Conservation (phyloP, 1,284 basidiomycete species). For the Naganishia liquefaciens region DNA sequence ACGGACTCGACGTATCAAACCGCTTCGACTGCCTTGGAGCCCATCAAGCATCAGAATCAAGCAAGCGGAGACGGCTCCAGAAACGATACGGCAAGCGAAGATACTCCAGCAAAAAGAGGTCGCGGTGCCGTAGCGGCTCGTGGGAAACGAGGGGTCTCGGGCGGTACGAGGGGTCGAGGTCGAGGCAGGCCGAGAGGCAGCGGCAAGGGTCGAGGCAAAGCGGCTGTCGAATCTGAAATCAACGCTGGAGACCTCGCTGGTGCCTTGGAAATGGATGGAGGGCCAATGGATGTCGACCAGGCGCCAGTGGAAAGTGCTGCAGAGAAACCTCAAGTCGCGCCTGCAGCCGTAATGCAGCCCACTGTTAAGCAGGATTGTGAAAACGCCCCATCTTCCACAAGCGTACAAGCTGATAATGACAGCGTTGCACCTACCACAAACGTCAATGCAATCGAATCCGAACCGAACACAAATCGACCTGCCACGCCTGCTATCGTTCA, state of each 20-base stretch:
- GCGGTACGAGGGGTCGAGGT: background rate
- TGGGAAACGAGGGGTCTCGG: slow-evolving; percentile 11
- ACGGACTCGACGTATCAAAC: background rate
- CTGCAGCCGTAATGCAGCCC: no score
- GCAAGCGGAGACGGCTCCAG: background rate
- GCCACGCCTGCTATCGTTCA: background rate
- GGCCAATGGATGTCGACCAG: background rate
- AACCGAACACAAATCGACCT: background rate
- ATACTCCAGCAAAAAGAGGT: slow-evolving; percentile 9
- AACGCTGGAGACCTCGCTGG: background rate
- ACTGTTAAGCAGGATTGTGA: background rate
- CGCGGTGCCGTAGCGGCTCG: background rate
- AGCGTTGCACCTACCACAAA: no score
- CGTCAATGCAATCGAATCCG: background rate
- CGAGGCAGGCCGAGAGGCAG: background rate
- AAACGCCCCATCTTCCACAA: background rate
- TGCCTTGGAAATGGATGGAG: background rate
- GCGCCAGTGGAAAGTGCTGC: background rate
- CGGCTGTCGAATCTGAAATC: background rate
- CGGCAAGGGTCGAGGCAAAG: background rate
- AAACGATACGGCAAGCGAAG: background rate
- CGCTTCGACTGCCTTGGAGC: background rate
- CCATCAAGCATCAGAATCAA: no score
- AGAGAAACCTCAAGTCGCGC: background rate
- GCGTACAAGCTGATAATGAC: no score